Base-by-base conservation (phyloP, 2,329 filamentous ascomycete species). In the Chaetoscypha palmicola region DNA sequence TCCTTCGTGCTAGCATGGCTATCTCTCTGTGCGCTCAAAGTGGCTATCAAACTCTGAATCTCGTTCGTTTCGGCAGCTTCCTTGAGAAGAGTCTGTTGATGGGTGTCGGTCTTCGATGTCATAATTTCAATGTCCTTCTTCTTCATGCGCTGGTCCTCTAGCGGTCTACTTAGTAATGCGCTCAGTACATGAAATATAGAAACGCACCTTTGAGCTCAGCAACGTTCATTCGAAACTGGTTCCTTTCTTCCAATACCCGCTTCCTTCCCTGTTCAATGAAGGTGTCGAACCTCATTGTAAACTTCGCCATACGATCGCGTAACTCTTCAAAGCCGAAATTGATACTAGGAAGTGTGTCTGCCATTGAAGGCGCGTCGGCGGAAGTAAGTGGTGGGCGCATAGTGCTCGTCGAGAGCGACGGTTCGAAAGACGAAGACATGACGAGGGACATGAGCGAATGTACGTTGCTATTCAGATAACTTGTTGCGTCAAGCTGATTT, bases 241-340 rank as follows among this genome's bases (percentile, higher is more conserved):
- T 97, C 60, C 89, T 80, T 70, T 97, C 90, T 59, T 96, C 89
- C 5, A 97, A 65, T 0, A 97, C 87, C 41, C 86, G 79, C 65
- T 94, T 94, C 38, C 91, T 77, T 0, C 90, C 89, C 52, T 86
- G 81, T 60, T 95, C 91, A 51, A 98, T 96, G 57, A 96, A 97
- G 0, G 82, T 81, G 62, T 98, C 92, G 58, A 98, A 98, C 56
- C 80, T 84, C 7, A 79, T 76, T 0, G 86, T 96, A 64, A 98
- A 98, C 51, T 86, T 87, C 42, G 83, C 77, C 92, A 98, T 97
- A 66, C 89, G 86, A 59, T 91, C 88, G 66, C 91, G 90, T 61
- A 98, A 68, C 56, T 96, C 88, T 58, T 97, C 90, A 65, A 97
- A 97, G 46, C 89, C 89, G 64, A 98, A 97, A 66, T 95, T 89